Percentiles rank a stretch among this genome's conserved stretches.
Conservation (phyloP, 768 basidiomycete species). For the Termitomyces bulborhizus region DNA sequence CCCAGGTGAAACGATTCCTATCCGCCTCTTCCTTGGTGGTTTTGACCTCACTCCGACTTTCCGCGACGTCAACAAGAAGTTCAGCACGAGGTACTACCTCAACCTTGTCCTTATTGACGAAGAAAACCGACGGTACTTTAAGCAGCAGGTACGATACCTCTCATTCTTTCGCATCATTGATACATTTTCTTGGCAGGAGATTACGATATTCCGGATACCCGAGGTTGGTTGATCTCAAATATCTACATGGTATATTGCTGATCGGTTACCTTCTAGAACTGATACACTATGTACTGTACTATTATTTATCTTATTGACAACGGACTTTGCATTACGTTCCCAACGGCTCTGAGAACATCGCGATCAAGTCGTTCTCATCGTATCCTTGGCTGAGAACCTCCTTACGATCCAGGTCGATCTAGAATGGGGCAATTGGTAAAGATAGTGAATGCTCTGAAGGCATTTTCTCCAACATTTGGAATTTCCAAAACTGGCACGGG, state of each 20-base stretch:
- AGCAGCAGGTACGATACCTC: constrained; percentile 67
- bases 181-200: constrained; percentile 7
- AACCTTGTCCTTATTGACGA: constrained; percentile 97
- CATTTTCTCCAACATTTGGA: too few species aligned
- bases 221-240: constrained; percentile 7
- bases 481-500: too few species aligned
- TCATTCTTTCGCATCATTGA: neutral
- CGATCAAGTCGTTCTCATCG: too few species aligned
- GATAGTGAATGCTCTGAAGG: too few species aligned
- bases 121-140: constrained; percentile 96
- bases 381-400: too few species aligned
- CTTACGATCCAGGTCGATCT: too few species aligned
- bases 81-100: constrained; percentile 93
- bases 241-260: neutral
- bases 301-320: constrained; percentile 4
- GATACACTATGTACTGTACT: constrained; percentile 10
- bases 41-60: constrained; percentile 99
- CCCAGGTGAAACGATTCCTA: constrained; percentile 94
- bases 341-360: too few species aligned
- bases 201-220: constrained; percentile 18
- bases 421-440: too few species aligned
- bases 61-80: constrained; percentile 99
- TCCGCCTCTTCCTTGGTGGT: constrained; percentile 94
- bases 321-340: neutral
- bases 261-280: constrained; percentile 1